Evolutionary conservation across 257 asterid species (phyloP), one percentile per base, ranked within the genome.

Genomic region (Nemophila menziesii): DNA sequence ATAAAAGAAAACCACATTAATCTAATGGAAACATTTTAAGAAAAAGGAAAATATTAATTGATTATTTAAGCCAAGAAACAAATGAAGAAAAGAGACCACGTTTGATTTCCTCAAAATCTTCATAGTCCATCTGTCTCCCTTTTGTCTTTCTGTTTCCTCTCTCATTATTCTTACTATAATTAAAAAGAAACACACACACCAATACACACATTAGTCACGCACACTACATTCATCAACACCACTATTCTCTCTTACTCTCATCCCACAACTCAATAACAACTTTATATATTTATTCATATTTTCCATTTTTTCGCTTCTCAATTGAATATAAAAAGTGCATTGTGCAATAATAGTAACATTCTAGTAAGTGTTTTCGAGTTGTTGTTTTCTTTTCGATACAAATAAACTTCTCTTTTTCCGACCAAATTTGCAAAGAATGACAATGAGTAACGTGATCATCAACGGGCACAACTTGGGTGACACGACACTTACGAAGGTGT

Each of bases 401-500:
- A 24, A 13, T 29, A 29, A 7, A 29, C 9, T 29, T 29, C 8
- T 29, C 8, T 10, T 10, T 29, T 10, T 29, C 6, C 10, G 33
- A 26, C 10, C 10, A 29, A 7, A 29, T 29, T 29, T 29, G 36
- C 12, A 29, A 29, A 29, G 5, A 11, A 19, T 11, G 20, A 0
- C 5, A 5, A 61, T 61, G 56, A 58, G 55, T 16, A 46, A 54
- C 39, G 52, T 3, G 23, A 11, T 51, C 58, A 52, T 26, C 61
- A 66, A 55, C 22, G 68, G 49, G 29, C 63, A 62, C 3, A 60
- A 33, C 63, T 0, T 56, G 51, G 79, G 67, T 13, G 90, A 79
- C 57, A 83, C 86, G 3, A 61, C 84, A 16, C 16, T 87, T 45
- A 87, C 95, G 24, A 87, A 87, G 66, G 93, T 87, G 44, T 87